Evolutionary conservation across 1,139 yeast genomes (phyloP), one percentile per base, ranked within the genome.

Genomic region (Diutina neorugosa): DNA sequence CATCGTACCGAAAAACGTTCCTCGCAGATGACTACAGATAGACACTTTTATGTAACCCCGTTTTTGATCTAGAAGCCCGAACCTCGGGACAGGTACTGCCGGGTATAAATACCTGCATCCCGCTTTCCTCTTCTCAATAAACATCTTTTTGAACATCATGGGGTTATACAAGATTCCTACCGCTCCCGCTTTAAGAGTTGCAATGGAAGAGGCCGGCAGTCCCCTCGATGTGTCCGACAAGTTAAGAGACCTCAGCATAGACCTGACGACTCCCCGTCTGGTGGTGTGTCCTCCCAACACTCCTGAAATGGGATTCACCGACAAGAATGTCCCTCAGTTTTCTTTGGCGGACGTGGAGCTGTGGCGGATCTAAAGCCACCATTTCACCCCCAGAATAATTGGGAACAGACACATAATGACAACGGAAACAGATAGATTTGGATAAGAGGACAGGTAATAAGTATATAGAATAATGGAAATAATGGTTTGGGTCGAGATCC

Each of bases 201-300:
- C 34, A 14, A 25, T 21, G 6, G 48, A 44, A 43, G 46, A 43
- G 12, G 48, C 50, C 21, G 50, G 41, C 18, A 16, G 40, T 14
- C 37, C 50, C 19, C 27, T 27, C 14, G 50, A 46, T n/a, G 41
- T 46, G 11, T 16, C 40, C n/a, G 40, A 46, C 16, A 46, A 46
- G 50, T 23, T 46, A 16, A 46, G 41, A 25, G 50, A 46, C 23
- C 50, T 46, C 40, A 27, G 40, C 40, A 21, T 46, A 7, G 5
- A 23, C 19, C 48, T n/a, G 20, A 27, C 50, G 6, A 46, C 16
- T 4, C 23, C 19, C n/a, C 31, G 40, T 1, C 27, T 25, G 16
- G 16, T 46, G 50, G 41, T 46, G 23, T 25, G 40, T 27, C 50
- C 50, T 18, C 50, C 50, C 20, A 46, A 46, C 27, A 46, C 50